Percentiles rank a stretch among this genome's conserved stretches.
phyloP scores from a whole-genome alignment of 2,329 filamentous ascomycete genomes.

The Metarhizium sp. region DNA sequence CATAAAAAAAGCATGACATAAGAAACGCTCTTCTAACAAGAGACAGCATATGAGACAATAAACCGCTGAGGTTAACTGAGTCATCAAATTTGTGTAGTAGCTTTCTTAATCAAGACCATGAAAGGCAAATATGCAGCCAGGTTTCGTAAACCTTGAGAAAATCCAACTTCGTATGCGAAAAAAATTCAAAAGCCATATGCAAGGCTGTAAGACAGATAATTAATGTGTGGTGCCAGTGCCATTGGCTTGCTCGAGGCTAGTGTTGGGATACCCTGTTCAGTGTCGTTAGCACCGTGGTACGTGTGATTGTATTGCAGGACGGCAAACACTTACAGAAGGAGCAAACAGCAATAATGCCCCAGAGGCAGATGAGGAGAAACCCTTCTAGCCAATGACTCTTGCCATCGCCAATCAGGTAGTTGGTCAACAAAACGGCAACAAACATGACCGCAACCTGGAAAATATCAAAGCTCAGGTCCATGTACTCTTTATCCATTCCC shows the following conservation, averaged over 20 bases:
- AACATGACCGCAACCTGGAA: conserved; percentile 86
- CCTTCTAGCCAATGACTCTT: conserved; percentile 79
- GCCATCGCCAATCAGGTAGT: conserved; percentile 77
- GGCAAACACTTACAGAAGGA: conserved; percentile 44
- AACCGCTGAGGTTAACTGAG: too few species aligned
- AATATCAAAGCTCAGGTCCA: conserved; percentile 77
- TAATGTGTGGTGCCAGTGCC: neutral
- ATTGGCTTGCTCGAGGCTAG: conserved; percentile 4
- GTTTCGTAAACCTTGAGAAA: too few species aligned
- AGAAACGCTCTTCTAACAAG: too few species aligned
- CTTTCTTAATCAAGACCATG: too few species aligned
- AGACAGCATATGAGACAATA: too few species aligned
- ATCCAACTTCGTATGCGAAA: neutral
- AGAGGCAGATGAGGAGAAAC: conserved; percentile 64
- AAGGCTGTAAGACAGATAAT: neutral
- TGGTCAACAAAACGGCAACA: conserved; percentile 73
- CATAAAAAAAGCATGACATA: too few species aligned
- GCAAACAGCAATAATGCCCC: conserved; percentile 67
- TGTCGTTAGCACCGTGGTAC: neutral
- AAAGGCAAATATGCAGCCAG: too few species aligned
- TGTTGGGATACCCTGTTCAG: conserved; percentile 7
- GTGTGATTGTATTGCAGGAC: neutral
- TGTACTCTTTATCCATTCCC: conserved; percentile 60
- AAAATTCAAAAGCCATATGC: neutral
- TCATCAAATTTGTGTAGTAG: too few species aligned